A percentile compares a stretch with the other conserved stretches of the same genome.
Evolutionary conservation across 306 rosid species (phyloP).

Genomic region (Hippophae gyantsensis): DNA sequence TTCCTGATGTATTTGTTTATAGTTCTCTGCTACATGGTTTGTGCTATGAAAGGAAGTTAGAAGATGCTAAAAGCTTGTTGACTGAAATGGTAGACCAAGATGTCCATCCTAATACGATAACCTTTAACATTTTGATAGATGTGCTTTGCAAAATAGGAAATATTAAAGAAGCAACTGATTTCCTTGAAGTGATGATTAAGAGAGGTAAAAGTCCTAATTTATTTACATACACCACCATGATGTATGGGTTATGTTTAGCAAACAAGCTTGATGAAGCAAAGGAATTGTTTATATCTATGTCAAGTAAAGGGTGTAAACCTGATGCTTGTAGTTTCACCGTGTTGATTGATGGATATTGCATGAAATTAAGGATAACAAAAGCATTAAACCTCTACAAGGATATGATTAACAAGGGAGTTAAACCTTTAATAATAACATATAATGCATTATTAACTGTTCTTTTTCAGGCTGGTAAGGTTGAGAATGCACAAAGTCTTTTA

Average conservation of each 20-base stretch:
- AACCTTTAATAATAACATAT: too few relatives aligned
- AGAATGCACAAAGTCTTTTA: too few relatives aligned
- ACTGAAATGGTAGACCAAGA: conserved; percentile 42
- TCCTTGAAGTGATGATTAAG: conserved; percentile 27
- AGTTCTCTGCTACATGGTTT: conserved; percentile 36
- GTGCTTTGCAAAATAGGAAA: conserved; percentile 30
- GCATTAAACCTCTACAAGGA: too few relatives aligned
- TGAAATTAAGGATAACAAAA: too few relatives aligned
- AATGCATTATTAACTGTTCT: too few relatives aligned
- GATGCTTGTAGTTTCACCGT: too few relatives aligned
- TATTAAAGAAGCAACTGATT: conserved; percentile 23
- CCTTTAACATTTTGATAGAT: conserved; percentile 28
- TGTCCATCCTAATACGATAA: conserved; percentile 31
- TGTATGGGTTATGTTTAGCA: conserved; percentile 30
- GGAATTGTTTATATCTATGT: conserved; percentile 21
- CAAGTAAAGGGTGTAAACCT: conserved; percentile 20
- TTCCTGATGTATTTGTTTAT: conserved; percentile 29
- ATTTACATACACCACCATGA: conserved; percentile 25
- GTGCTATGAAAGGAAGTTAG: conserved; percentile 25
- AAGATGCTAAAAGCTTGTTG: conserved; percentile 27
- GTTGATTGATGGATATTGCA: too few relatives aligned
- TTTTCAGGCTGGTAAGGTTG: too few relatives aligned
- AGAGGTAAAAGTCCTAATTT: conserved; percentile 23
- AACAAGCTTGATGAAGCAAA: conserved; percentile 26
- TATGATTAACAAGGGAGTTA: too few relatives aligned